Evolutionary conservation across 768 basidiomycete genomes (phyloP).

Genomic region (Trametes meyenii): DNA sequence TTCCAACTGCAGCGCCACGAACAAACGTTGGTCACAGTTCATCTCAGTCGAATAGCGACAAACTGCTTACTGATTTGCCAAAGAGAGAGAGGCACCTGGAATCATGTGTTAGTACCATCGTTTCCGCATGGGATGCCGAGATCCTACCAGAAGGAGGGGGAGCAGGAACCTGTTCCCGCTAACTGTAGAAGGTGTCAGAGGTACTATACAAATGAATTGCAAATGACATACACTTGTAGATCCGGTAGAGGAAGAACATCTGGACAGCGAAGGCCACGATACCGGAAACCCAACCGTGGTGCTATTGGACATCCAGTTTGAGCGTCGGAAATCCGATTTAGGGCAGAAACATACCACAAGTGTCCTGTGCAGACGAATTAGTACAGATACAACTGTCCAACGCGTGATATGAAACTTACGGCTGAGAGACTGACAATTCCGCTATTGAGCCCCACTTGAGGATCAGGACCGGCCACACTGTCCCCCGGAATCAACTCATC

Average conservation of each 20-base stretch:
- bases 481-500: background rate
- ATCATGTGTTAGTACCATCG: too few relatives aligned
- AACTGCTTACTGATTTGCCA: too few relatives aligned
- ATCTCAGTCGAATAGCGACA: too few relatives aligned
- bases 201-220: background rate
- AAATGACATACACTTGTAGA: background rate
- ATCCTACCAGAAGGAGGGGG: background rate
- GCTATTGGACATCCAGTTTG: background rate
- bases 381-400: background rate
- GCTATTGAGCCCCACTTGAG: background rate
- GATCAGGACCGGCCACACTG: constrained; percentile 3
- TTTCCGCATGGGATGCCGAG: too few relatives aligned
- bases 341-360: background rate
- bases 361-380: background rate
- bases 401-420: background rate
- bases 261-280: background rate
- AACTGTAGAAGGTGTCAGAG: background rate
- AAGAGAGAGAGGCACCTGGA: background rate
- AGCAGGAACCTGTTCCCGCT: background rate
- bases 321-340: background rate
- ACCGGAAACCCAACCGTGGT: background rate
- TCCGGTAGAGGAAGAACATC: constrained; percentile 1
- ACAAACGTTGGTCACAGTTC: too few relatives aligned
- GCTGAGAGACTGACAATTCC: background rate
- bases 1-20: too few relatives aligned